Percentiles rank a stretch among this genome's conserved stretches.
Evolutionary conservation across 2,329 filamentous ascomycete genomes (phyloP).

Genomic region (Stromatinia cepivora): DNA sequence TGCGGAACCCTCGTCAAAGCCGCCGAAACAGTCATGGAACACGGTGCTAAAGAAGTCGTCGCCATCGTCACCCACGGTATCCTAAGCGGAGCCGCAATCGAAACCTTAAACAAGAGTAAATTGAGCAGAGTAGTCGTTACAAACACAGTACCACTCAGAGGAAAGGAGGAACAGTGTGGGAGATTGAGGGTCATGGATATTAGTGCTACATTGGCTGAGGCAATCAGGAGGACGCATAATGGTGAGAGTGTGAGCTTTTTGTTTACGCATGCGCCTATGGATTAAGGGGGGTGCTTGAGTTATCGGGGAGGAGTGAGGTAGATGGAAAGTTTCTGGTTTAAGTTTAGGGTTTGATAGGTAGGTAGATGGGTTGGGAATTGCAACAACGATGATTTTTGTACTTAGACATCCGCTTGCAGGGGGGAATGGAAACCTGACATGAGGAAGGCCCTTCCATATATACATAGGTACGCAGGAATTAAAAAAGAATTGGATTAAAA

Average conservation of each 20-base stretch:
- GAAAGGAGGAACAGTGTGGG: conserved; percentile 75
- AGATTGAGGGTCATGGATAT: conserved; percentile 91
- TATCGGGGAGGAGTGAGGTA: not conserved
- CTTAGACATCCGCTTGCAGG: not conserved
- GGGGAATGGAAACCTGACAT: not conserved
- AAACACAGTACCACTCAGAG: conserved; percentile 80
- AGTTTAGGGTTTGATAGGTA: not conserved
- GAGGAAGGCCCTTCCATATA: not conserved
- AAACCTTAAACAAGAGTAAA: conserved; percentile 68
- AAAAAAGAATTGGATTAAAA: not conserved
- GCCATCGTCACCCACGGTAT: conserved; percentile 97
- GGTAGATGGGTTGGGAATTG: not conserved
- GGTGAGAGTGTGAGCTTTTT: conserved; percentile 67
- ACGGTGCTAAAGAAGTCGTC: conserved; percentile 84
- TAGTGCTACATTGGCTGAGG: conserved; percentile 76
- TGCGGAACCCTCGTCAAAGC: conserved; percentile 88
- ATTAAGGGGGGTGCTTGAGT: conserved; percentile 35
- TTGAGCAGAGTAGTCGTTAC: conserved; percentile 82
- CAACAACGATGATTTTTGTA: conserved; percentile 3
- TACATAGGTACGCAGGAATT: not conserved
- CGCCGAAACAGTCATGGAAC: conserved; percentile 81
- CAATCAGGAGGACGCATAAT: conserved; percentile 68
- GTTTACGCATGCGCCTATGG: conserved; percentile 64
- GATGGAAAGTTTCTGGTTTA: not conserved
- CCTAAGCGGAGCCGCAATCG: conserved; percentile 82